Conservation (phyloP, 768 basidiomycete species). For the Rubroboletus satanas region DNA sequence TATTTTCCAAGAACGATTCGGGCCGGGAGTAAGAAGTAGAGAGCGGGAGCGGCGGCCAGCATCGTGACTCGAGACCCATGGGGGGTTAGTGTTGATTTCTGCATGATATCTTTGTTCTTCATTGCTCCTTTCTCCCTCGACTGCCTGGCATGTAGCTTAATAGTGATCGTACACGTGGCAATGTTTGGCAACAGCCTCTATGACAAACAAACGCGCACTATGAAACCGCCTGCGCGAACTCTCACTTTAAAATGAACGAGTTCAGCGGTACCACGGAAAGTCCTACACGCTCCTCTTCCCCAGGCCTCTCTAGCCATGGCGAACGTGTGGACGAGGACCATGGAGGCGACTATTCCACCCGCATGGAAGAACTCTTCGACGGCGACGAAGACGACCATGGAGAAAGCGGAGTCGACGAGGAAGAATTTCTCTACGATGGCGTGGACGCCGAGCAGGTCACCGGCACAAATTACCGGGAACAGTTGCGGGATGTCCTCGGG, state of each 20-base stretch:
- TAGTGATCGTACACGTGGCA: slow-evolving; percentile 14
- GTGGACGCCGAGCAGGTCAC: slow-evolving; percentile 50
- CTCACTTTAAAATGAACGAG: slow-evolving; percentile 9
- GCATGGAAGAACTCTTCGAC: slow-evolving; percentile 30
- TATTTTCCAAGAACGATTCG: slow-evolving; percentile 83
- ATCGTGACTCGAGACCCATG: slow-evolving; percentile 19
- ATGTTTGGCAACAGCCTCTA: slow-evolving; percentile 28
- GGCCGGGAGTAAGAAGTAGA: slow-evolving; percentile 49
- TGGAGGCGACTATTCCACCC: slow-evolving; percentile 23
- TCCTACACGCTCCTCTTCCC: slow-evolving; percentile 3
- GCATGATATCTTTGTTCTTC: slow-evolving; percentile 10
- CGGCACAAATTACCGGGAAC: slow-evolving; percentile 57
- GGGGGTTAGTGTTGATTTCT: slow-evolving; percentile 10
- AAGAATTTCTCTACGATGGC: slow-evolving; percentile 70
- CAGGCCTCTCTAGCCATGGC: slow-evolving; percentile 16
- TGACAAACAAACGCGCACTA: slow-evolving; percentile 21
- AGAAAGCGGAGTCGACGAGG: slow-evolving; percentile 51
- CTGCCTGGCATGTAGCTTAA: background rate
- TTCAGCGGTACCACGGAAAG: background rate
- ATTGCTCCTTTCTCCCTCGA: background rate
- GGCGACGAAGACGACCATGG: slow-evolving; percentile 43
- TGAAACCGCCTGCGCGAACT: background rate
- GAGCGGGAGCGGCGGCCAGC: slow-evolving; percentile 50
- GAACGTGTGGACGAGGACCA: slow-evolving; percentile 22
- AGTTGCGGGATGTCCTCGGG: slow-evolving; percentile 69